These are phyloP conservation scores for Alternaria brassicae DNA, from an alignment of 2,329 filamentous ascomycete species.

Conservation along the genomic window DNA sequence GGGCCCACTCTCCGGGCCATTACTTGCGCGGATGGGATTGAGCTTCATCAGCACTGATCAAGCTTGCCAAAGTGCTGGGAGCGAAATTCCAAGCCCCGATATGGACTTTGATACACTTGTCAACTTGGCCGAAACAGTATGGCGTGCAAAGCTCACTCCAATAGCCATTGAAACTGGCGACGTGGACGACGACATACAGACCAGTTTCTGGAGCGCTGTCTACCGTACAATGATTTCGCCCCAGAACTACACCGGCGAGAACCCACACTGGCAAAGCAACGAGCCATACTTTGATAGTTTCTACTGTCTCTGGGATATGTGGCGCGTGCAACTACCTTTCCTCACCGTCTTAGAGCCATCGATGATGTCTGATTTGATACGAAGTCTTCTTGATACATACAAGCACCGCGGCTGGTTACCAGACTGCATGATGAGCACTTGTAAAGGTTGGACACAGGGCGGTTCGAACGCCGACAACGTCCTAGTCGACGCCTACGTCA, in stretches of 20 bases:
- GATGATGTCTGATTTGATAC: constrained; percentile 70
- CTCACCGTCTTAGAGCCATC: constrained; percentile 71
- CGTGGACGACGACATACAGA: constrained; percentile 49
- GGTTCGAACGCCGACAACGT: constrained; percentile 78
- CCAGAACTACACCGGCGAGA: constrained; percentile 58
- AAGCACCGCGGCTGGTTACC: constrained; percentile 75
- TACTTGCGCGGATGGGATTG: constrained; percentile 71
- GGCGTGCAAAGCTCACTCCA: constrained; percentile 51
- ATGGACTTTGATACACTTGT: constrained; percentile 68
- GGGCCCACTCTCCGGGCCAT: constrained; percentile 62
- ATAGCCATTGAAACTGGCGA: constrained; percentile 48
- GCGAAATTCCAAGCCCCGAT: constrained; percentile 66
- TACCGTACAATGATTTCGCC: constrained; percentile 56
- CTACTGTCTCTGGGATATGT: constrained; percentile 67
- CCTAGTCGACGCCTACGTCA: constrained; percentile 72
- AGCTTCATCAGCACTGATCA: constrained; percentile 72
- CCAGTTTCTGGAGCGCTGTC: constrained; percentile 55
- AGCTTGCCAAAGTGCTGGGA: constrained; percentile 72
- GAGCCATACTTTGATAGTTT: constrained; percentile 60
- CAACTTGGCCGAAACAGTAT: constrained; percentile 50
- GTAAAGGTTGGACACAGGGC: constrained; percentile 76
- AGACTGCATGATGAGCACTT: constrained; percentile 79
- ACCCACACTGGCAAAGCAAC: constrained; percentile 53
- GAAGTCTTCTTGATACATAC: constrained; percentile 76
- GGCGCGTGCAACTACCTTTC: constrained; percentile 65